Base-by-base conservation (phyloP, 2,329 filamentous ascomycete genomes). In the Mariannaea elegans region DNA sequence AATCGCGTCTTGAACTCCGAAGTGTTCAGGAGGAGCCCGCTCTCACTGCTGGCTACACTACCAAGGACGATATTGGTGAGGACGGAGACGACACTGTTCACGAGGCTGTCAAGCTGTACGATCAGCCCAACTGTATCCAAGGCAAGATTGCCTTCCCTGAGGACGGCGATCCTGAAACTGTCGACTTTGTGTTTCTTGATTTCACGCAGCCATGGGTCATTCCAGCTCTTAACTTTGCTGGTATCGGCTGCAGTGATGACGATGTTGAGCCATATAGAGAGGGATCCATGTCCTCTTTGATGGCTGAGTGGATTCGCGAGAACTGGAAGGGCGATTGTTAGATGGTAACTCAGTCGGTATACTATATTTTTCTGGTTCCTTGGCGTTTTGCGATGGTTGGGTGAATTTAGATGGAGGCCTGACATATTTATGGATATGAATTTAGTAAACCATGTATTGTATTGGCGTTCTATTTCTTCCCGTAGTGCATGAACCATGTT, bases 61-160 rank as follows among this genome's bases (percentile, higher is more conserved):
- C 95, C 10, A 82, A 83, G 55, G 95, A 99, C 71, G 94, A 97
- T 70, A 85, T 88, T 5, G 93, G 94, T 47, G 77, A 78, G 4
- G 92, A 97, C 65, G 95, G 95, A 39, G 95, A 99, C 72, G 95
- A 99, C 72, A 97, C 94, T 0, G 75, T 96, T 2, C 95, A 97
- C 74, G 81, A 86, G 14, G 81, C 85, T 1, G 88, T 98, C 64
- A 81, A 84, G 29, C 93, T 91, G 73, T 94, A 94, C 76, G 75
- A 79, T 2, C 86, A 94, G 5, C 94, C 95, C 7, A 97, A 97
- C 75, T 92, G 89, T 73, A 86, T 99, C 57, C 90, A 94, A 73
- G 81, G 90, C 1, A 78, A 86, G 58, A 84, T 90, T 66, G 81
- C 76, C 2, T 91, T 96, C 68, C 83, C 88, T 2, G 68, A 76